phyloP scores from a whole-genome alignment of 1,139 yeast genomes.

The Pichia sp. region DNA sequence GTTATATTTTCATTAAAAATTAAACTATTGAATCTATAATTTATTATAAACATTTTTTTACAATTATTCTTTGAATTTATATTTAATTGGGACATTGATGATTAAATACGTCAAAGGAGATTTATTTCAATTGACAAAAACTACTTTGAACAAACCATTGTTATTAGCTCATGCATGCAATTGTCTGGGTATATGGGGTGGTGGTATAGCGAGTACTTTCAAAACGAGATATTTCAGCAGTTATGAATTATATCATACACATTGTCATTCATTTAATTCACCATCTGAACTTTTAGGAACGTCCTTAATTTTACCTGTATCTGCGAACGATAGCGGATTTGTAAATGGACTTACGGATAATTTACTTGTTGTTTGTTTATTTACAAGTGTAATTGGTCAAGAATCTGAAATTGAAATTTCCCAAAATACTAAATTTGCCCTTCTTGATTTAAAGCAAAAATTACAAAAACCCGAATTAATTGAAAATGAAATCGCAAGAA shows the following conservation, averaged over 20 bases:
- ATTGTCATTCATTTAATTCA: slow-evolving; percentile 36
- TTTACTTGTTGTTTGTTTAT: slow-evolving; percentile 52
- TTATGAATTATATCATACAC: slow-evolving; percentile 39
- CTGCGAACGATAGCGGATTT: slow-evolving; percentile 30
- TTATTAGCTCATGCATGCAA: slow-evolving; percentile 74
- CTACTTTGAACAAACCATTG: slow-evolving; percentile 22
- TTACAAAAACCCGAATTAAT: slow-evolving; percentile 22
- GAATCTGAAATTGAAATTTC: slow-evolving; percentile 45
- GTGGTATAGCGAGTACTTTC: slow-evolving; percentile 64
- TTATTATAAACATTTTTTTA: too few species aligned
- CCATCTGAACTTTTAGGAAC: slow-evolving; percentile 46
- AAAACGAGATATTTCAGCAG: slow-evolving; percentile 44
- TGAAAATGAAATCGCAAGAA: slow-evolving; percentile 5
- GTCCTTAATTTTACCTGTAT: slow-evolving; percentile 41
- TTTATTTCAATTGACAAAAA: slow-evolving; percentile 38
- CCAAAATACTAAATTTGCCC: slow-evolving; percentile 41
- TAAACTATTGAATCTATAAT: too few species aligned
- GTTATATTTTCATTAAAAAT: too few species aligned
- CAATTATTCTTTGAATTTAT: too few species aligned
- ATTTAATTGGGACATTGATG: too few species aligned
- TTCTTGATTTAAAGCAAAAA: slow-evolving; percentile 41
- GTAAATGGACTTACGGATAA: slow-evolving; percentile 26
- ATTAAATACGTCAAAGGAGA: slow-evolving; percentile 53
- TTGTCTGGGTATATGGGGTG: slow-evolving; percentile 78
- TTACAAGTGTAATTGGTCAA: slow-evolving; percentile 47